Percentiles rank a stretch among this genome's conserved stretches.
Conservation (phyloP, 2,329 filamentous ascomycete genomes). For the Penicillium sp. region DNA sequence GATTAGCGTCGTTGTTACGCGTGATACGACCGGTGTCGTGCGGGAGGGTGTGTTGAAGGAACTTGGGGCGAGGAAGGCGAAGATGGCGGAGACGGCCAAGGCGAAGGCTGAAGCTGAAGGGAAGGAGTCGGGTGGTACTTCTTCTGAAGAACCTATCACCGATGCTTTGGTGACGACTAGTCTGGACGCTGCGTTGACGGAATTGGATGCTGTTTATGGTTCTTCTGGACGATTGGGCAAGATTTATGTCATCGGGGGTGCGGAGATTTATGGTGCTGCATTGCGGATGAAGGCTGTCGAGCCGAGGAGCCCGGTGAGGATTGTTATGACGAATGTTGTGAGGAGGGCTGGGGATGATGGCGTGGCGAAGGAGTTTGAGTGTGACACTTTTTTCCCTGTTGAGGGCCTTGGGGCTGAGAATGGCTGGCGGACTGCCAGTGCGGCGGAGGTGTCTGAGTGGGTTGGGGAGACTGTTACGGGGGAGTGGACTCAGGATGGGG, state of each 20-base stretch:
- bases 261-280: conserved; percentile 79
- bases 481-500: conserved; percentile 56
- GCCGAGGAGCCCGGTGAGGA: conserved; percentile 34
- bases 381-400: conserved; percentile 57
- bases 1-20: conserved; percentile 80
- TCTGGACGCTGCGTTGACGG: conserved; percentile 62
- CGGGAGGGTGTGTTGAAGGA: conserved; percentile 43
- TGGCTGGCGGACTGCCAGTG: conserved; percentile 43
- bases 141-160: conserved; percentile 31
- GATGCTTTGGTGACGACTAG: conserved; percentile 61
- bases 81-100: conserved; percentile 30
- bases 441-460: conserved; percentile 48
- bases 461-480: conserved; percentile 49
- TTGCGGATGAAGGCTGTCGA: conserved; percentile 50
- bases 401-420: conserved; percentile 39
- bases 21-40: conserved; percentile 42
- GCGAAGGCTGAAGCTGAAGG: conserved; percentile 14
- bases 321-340: conserved; percentile 51
- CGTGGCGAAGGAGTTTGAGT: conserved; percentile 46
- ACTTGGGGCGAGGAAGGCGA: conserved; percentile 39
- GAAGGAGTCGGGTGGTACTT: conserved; percentile 4
- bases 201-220: conserved; percentile 39
- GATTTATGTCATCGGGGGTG: conserved; percentile 89
- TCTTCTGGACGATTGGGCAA: conserved; percentile 53
- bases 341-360: conserved; percentile 32